These are phyloP conservation scores for Picea glauca DNA, from an alignment of 75 land plant species.

Conservation along the genomic window DNA sequence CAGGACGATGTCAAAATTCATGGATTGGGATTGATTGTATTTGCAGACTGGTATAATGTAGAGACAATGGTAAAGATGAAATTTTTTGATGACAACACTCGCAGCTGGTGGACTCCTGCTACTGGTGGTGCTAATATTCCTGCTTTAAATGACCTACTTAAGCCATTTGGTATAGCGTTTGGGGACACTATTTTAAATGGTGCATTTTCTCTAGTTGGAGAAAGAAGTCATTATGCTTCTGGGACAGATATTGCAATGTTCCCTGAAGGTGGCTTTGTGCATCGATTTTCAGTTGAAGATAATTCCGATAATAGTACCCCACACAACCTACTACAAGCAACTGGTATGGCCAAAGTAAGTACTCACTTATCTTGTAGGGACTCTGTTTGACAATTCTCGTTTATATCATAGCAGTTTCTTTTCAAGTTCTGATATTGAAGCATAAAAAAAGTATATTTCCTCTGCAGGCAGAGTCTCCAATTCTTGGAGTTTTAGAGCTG, in stretches of 20 bases:
- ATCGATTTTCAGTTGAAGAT: constrained; percentile 79
- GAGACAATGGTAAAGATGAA: constrained; percentile 97
- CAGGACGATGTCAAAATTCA: constrained; percentile 73
- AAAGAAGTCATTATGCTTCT: constrained; percentile 92
- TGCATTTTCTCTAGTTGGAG: constrained; percentile 77
- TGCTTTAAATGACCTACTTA: constrained; percentile 90
- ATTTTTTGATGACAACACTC: constrained; percentile 97
- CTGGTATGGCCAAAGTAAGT: constrained; percentile 51
- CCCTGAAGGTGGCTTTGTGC: constrained; percentile 84
- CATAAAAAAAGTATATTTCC: neutral
- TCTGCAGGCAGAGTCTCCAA: constrained; percentile 73
- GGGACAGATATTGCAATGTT: constrained; percentile 90
- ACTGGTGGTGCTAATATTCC: constrained; percentile 99
- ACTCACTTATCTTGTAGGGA: neutral
- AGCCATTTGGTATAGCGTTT: constrained; percentile 95
- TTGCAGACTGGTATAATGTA: constrained; percentile 98
- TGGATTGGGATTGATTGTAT: constrained; percentile 86
- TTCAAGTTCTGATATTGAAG: neutral
- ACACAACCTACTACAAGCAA: constrained; percentile 32
- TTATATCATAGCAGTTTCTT: neutral
- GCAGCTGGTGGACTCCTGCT: constrained; percentile 99
- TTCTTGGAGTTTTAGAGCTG: constrained; percentile 76
- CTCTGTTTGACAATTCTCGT: neutral
- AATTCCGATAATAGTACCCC: constrained; percentile 58
- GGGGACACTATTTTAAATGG: constrained; percentile 93